Evolutionary conservation across 768 basidiomycete species (phyloP), one percentile per base, ranked within the genome.

Genomic region (Inosperma sp.): DNA sequence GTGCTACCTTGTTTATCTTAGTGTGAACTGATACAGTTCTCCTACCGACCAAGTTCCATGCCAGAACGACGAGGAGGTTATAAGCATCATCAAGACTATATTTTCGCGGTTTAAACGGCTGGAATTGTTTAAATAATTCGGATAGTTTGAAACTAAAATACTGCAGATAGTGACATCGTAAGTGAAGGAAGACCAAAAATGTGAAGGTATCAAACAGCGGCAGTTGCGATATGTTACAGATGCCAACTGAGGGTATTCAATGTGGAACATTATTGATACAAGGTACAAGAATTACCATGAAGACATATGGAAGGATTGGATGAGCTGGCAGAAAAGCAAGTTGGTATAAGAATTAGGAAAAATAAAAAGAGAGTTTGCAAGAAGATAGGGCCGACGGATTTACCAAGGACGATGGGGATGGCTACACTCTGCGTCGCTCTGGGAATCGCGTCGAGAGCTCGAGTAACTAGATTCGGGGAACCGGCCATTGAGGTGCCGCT

Each of bases 351-450:
- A 33, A 16, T 9, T 16, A 33, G 31, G 9, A 23, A 8, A 31
- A 36, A 27, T 7, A 21, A 7, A 41, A 16, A 22, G 48, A 21
- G 45, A 46, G 55, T 49, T 52, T 48, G 42, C 37, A 53, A 61
- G 36, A 35, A 54, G 54, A 26, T 36, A 49, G 43, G 23, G 21
- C 29, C 37, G 51, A 37, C 21, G 33, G 48, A 30, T 14, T 65
- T 64, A 78, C 78, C 78, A 79, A 53, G 77, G 77, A 30, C 78
- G 64, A 36, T 73, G 63, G 4, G 76, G 76, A 34, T 69, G 70
- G 39, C 54, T 60, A 26, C 65, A 62, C 48, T 73, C 70, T 48
- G 53, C 64, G 55, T 75, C 74, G 37, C 69, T 69, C 52, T 74
- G 51, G 5, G 52, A 47, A 23, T 58, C 57, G 51, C 56, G 61